Evolutionary conservation across 1,284 basidiomycete genomes (phyloP), one percentile per base, ranked within the genome.

Genomic region (Boletus sp.): DNA sequence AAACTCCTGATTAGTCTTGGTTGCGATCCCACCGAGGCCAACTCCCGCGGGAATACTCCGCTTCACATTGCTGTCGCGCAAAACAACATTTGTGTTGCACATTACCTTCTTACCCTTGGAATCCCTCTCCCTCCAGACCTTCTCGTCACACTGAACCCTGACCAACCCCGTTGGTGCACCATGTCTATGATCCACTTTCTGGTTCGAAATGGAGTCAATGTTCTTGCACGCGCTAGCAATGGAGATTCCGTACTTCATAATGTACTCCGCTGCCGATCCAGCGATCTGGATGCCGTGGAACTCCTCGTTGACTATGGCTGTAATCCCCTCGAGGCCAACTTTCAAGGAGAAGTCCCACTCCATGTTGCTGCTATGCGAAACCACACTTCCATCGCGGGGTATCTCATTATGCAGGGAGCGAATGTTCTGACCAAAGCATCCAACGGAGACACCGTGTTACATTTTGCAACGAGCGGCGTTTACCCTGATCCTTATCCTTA

Each of bases 401-500:
- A 48, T 17, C 27, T 48, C 27, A 27, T 46, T 46, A 27, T 23
- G 7, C 44, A 46, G 25, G 44, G 44, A 7, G 44, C 44, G 43
- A 44, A 6, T 8, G 43, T 44, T n/a, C 23, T 44, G n/a, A 44
- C 37, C 11, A 52, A 44, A 14, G 27, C 50, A n/a, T 46, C 27
- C 10, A 55, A 47, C 17, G 56, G 51, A 38, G 43, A 55, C 17
- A 47, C 50, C 16, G n/a, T 38, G 27, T 25, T 55, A 31, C 56
- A 58, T 47, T 47, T 54, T 46, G 56, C 56, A 44, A 37, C 56
- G 14, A 6, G 14, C 25, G 25, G 25, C 11, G 21, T 37, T 13
- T 19, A 44, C 13, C 23, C 30, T 13, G 13, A 44, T 23, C 13
- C 43, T 44, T 25, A 6, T 25, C 40, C 40, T 21, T 23, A 6